These are phyloP conservation scores for Maudiozyma humilis DNA, from an alignment of 1,139 yeast genomes.

Conservation along the genomic window DNA sequence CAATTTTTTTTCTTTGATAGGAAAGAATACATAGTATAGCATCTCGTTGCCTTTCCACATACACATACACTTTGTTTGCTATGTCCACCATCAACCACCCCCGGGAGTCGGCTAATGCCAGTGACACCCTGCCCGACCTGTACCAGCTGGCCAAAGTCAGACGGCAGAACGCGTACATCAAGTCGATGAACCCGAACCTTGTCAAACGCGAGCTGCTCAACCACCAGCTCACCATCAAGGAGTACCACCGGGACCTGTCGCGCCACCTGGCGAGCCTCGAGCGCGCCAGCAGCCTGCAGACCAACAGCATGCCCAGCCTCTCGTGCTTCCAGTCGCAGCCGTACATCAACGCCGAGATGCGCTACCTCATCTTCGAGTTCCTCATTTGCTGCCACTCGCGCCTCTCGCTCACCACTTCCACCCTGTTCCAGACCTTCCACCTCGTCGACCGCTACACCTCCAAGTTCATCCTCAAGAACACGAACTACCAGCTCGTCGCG, in stretches of 20 bases:
- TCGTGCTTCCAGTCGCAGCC: conserved; percentile 22
- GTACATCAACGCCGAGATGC: conserved; percentile 15
- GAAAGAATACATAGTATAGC: not conserved
- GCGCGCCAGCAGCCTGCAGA: not conserved
- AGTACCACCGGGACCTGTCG: conserved; percentile 19
- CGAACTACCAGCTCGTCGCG: conserved; percentile 53
- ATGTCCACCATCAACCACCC: no score
- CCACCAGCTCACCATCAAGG: conserved; percentile 24
- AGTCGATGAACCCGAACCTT: conserved; percentile 18
- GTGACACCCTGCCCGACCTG: not conserved
- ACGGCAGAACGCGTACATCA: conserved; percentile 15
- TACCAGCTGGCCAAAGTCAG: conserved; percentile 13
- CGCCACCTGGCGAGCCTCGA: conserved; percentile 12
- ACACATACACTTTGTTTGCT: no score
- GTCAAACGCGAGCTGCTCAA: conserved; percentile 19
- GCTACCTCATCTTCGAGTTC: conserved; percentile 55
- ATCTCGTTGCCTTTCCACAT: no score
- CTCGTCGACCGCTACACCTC: conserved; percentile 89
- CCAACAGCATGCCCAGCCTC: conserved; percentile 10
- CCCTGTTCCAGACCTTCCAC: conserved; percentile 72
- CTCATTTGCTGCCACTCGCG: conserved; percentile 76
- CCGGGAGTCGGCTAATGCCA: no score
- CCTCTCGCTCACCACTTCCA: conserved; percentile 66
- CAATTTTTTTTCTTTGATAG: not conserved
- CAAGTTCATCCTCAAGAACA: conserved; percentile 70